Evolutionary conservation across 345 rosid genomes (phyloP).

Genomic region (Acer campestre): DNA sequence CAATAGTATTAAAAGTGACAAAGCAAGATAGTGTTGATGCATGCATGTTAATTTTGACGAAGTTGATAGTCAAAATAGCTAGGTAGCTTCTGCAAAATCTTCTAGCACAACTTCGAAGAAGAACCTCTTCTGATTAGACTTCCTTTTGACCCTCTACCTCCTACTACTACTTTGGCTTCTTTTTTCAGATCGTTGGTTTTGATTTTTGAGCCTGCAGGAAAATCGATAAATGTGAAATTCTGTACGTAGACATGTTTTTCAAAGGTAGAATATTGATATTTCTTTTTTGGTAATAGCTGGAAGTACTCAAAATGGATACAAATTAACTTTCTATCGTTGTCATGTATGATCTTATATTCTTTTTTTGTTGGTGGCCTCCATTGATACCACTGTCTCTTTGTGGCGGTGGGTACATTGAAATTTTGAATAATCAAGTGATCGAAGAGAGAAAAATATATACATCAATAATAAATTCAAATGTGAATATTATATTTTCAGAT

Average conservation of each 20-base stretch:
- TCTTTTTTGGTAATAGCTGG: neutral
- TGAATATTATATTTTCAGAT: no score
- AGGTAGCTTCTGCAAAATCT: neutral
- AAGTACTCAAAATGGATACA: slow-evolving; percentile 5
- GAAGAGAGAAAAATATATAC: neutral
- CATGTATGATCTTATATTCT: neutral
- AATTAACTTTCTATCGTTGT: neutral
- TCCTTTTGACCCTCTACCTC: neutral
- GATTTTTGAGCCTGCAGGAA: neutral
- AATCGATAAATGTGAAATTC: no score
- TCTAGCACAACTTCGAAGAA: neutral
- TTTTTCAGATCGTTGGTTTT: neutral
- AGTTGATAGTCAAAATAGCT: neutral
- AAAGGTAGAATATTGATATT: neutral
- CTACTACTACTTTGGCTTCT: neutral
- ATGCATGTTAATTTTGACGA: slow-evolving; percentile 2
- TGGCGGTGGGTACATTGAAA: neutral
- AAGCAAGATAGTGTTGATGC: neutral
- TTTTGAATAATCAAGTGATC: neutral
- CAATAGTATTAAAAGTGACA: neutral
- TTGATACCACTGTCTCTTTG: neutral
- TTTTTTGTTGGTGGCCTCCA: neutral
- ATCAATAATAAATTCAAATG: neutral
- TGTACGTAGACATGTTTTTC: neutral
- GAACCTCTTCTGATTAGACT: neutral